These are phyloP conservation scores for Emericellopsis terricola DNA, from an alignment of 495 filamentous ascomycete species.

Conservation along the genomic window DNA sequence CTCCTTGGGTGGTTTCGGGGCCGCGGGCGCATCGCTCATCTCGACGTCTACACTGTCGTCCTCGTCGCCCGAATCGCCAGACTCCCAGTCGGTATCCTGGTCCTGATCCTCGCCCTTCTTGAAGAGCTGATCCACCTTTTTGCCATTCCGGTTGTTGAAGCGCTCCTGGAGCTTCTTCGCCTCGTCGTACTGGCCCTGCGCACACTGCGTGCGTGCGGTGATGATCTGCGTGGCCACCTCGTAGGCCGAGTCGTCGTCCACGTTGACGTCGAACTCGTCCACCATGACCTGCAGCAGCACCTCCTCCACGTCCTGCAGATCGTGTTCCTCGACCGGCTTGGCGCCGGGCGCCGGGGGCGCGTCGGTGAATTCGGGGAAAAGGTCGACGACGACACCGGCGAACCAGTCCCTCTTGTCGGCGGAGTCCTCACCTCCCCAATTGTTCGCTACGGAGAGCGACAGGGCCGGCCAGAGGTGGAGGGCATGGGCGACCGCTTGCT, in stretches of 20 bases:
- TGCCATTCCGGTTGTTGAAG: constrained; percentile 41
- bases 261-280: constrained; percentile 82
- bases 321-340: constrained; percentile 33
- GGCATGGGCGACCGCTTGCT: constrained; percentile 61
- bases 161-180: constrained; percentile 49
- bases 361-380: constrained; percentile 43
- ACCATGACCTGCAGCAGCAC: constrained; percentile 76
- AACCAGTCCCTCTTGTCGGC: constrained; percentile 92
- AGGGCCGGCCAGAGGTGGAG: constrained; percentile 76
- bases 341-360: constrained; percentile 7
- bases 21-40: constrained; percentile 54
- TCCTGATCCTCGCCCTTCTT: constrained; percentile 40
- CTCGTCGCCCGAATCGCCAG: constrained; percentile 27
- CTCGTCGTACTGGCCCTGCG: constrained; percentile 33
- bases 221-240: constrained; percentile 58
- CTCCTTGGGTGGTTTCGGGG: constrained; percentile 39
- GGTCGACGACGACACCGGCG: constrained; percentile 70
- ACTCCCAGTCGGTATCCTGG: constrained; percentile 38
- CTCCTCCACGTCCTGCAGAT: constrained; percentile 67
- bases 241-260: constrained; percentile 75
- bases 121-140: constrained; percentile 35
- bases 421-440: constrained; percentile 77
- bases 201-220: constrained; percentile 39
- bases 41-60: constrained; percentile 39
- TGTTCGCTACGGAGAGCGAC: constrained; percentile 65